phyloP scores from a whole-genome alignment of 2,329 filamentous ascomycete genomes.

The Phyllosticta citribraziliensis region DNA sequence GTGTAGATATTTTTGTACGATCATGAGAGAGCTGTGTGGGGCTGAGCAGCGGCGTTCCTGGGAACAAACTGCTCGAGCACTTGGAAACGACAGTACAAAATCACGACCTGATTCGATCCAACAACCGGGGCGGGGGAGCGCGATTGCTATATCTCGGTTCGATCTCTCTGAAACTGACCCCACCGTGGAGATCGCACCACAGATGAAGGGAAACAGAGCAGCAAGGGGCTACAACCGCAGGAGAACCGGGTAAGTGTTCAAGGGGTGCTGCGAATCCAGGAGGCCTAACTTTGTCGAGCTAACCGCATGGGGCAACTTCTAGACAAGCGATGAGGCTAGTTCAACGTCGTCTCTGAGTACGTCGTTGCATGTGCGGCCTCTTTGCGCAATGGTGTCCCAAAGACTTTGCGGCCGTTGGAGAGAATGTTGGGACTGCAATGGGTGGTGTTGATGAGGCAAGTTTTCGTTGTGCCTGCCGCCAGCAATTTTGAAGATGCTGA shows the following conservation, averaged over 20 bases:
- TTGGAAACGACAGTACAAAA: background rate
- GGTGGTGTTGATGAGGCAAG: background rate
- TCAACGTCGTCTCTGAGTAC: background rate
- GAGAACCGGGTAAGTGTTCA: background rate
- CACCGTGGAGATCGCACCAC: background rate
- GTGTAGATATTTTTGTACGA: background rate
- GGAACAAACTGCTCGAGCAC: background rate
- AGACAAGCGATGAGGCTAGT: background rate
- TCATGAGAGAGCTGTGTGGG: background rate
- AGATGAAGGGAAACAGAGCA: background rate
- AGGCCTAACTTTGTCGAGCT: background rate
- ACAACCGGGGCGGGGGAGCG: background rate
- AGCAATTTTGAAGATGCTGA: background rate
- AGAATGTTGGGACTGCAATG: background rate
- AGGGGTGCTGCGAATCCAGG: background rate
- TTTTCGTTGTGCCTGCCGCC: background rate
- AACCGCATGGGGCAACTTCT: background rate
- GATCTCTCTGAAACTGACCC: background rate
- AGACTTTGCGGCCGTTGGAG: background rate
- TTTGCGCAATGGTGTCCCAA: background rate
- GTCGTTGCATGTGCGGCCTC: background rate
- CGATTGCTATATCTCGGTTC: background rate
- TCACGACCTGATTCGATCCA: background rate
- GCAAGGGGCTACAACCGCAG: background rate
- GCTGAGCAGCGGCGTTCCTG: background rate